Evolutionary conservation across 768 basidiomycete genomes (phyloP).

Genomic region (Suillus americanus): DNA sequence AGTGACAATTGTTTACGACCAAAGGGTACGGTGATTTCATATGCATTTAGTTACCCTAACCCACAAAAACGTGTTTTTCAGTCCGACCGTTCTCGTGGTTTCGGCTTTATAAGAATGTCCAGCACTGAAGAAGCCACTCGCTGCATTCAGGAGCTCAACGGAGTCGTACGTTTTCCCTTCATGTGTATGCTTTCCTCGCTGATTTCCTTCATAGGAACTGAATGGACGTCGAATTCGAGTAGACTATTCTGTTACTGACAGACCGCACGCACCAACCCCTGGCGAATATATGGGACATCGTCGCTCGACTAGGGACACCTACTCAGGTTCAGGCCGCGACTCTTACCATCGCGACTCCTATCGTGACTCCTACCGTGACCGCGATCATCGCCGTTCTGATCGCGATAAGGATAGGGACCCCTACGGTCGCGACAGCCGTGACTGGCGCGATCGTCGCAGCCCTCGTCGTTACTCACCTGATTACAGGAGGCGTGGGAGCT

Average conservation of each 20-base stretch:
- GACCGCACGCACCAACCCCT: slow-evolving; percentile 94
- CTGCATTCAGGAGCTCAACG: slow-evolving; percentile 90
- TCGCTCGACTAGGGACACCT: slow-evolving; percentile 51
- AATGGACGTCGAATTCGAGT: slow-evolving; percentile 97
- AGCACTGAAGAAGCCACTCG: slow-evolving; percentile 83
- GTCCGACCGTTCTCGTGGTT: slow-evolving; percentile 96
- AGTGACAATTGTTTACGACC: slow-evolving; percentile 96
- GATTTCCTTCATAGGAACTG: slow-evolving; percentile 58
- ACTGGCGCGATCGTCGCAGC: slow-evolving; percentile 82
- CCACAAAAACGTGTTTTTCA: slow-evolving; percentile 31
- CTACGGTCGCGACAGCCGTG: slow-evolving; percentile 68
- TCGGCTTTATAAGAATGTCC: slow-evolving; percentile 96
- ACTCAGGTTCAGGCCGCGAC: slow-evolving; percentile 41
- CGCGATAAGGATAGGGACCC: slow-evolving; percentile 56
- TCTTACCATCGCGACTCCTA: slow-evolving; percentile 46
- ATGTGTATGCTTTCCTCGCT: slow-evolving; percentile 5
- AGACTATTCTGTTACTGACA: slow-evolving; percentile 92
- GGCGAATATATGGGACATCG: slow-evolving; percentile 98
- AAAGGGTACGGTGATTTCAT: slow-evolving; percentile 60
- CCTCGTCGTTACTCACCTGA: slow-evolving; percentile 77
- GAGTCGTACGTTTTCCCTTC: slow-evolving; percentile 59
- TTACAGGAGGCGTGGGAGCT: slow-evolving; percentile 71
- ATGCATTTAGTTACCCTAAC: slow-evolving; percentile 13
- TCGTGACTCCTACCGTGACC: slow-evolving; percentile 46
- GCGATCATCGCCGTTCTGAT: slow-evolving; percentile 39